Base-by-base conservation (phyloP, 2,329 filamentous ascomycete species). In the Colletotrichum gloeosporioides region DNA sequence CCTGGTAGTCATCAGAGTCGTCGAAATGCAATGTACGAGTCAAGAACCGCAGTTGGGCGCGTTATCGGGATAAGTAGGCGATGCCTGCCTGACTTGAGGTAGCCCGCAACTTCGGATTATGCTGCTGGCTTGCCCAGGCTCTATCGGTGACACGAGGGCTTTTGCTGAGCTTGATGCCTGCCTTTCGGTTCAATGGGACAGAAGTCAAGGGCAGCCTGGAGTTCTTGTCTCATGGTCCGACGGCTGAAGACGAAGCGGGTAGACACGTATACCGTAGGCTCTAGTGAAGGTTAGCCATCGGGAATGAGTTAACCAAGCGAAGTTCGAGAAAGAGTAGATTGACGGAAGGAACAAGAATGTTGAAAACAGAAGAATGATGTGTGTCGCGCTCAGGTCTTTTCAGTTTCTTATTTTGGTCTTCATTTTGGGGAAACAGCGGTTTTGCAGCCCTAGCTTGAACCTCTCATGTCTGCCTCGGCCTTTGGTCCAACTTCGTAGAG, bases 321-420 rank as follows among this genome's bases (percentile, higher is more conserved):
- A 27, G 29, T 44, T 55, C 55, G 39, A 25, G 27, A 57, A 61
- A 44, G 49, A 15, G 44, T 55, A 55, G 16, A 27, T 32, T 8
- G 31, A 25, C 18, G 8, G 15, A 34, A 59, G 32, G 34, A 32
- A 61, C 31, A 57, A 64, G 34, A 27, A 25, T 39, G 16, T 27
- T 13, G n/a, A 59, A 53, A 27, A 53, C 34, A 27, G 22, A 25
- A 25, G 12, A 53, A 61, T 15, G 9, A 36, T 53, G 44, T 53
- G 27, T 74, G 78, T 76, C 16, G 77, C 79, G 79, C 89, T 95
- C 93, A 94, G 93, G 90, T 94, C 92, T 95, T 94, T 94, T 94
- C 92, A 94, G 92, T 94, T 91, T 89, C 59, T 63, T 53, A n/a
- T 82, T 80, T 81, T 84, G 81, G 83, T 87, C 89, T 83, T 91